Conservation (phyloP, 2,329 filamentous ascomycete species). For the Cladophialophora carrionii region DNA sequence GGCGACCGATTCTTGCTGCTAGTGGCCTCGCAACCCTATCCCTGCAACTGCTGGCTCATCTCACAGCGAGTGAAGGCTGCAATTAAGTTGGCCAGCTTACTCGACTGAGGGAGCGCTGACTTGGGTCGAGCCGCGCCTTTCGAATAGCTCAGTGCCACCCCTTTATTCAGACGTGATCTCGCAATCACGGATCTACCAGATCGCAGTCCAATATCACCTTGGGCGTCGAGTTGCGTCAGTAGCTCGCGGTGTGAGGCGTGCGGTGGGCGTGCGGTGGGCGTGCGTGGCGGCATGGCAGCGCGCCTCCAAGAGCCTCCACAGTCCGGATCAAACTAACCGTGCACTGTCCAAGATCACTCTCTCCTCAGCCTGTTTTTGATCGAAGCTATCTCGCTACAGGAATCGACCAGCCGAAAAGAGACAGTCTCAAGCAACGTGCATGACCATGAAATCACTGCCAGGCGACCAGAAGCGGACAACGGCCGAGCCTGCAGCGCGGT, state of each 20-base stretch:
- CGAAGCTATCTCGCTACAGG: conserved; percentile 21
- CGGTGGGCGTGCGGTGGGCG: not conserved
- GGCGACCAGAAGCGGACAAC: conserved; percentile 1
- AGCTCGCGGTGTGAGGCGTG: not conserved
- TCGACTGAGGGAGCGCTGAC: conserved; percentile 7
- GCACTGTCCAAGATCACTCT: not conserved
- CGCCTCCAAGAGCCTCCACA: conserved; percentile 9
- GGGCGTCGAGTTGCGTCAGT: conserved; percentile 2
- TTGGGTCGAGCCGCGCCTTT: conserved; percentile 9
- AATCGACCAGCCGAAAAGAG: conserved; percentile 14
- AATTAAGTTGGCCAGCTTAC: not conserved
- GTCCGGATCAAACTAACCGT: conserved; percentile 5
- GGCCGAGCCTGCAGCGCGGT: not conserved
- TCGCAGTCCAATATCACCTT: conserved; percentile 11
- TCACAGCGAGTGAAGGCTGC: not conserved
- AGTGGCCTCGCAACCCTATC: not conserved
- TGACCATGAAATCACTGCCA: conserved; percentile 3
- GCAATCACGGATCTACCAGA: not conserved
- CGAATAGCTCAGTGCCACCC: conserved; percentile 6
- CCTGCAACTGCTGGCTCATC: not conserved
- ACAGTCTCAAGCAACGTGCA: conserved; percentile 19
- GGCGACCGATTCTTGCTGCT: not conserved
- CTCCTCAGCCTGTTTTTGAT: conserved; percentile 14
- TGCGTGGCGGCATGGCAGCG: conserved; percentile 12
- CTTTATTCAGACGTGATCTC: not conserved